These are phyloP conservation scores for Ambrosia trifida DNA, from an alignment of 129 eudicot genomes.

Conservation along the genomic window DNA sequence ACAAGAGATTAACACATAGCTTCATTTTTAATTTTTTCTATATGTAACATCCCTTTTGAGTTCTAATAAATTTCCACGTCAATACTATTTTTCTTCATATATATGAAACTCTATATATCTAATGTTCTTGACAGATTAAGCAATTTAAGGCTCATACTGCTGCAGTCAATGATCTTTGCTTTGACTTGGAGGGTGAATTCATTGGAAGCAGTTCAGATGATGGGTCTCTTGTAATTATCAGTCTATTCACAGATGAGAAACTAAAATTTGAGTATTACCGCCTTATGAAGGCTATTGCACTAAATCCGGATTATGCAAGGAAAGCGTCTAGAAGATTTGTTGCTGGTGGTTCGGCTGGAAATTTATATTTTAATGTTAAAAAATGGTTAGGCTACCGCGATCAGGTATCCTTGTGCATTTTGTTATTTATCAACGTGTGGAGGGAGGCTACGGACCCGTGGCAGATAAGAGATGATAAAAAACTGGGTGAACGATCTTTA, in stretches of 20 bases:
- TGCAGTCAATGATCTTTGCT: constrained; percentile 89
- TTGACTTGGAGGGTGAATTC: constrained; percentile 87
- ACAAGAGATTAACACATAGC: constrained; percentile 10
- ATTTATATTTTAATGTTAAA: constrained; percentile 67
- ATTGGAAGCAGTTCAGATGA: constrained; percentile 98
- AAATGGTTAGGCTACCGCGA: constrained; percentile 95
- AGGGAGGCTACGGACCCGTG: too few species aligned
- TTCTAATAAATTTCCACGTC: constrained; percentile 7
- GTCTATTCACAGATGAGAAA: constrained; percentile 91
- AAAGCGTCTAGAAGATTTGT: constrained; percentile 85
- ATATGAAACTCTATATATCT: constrained; percentile 7
- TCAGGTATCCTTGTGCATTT: constrained; percentile 57
- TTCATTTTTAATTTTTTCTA: neutral
- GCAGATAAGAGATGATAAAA: too few species aligned
- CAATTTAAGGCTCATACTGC: constrained; percentile 83
- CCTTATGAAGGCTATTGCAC: constrained; percentile 93
- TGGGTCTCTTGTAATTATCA: constrained; percentile 84
- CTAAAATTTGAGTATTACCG: constrained; percentile 91
- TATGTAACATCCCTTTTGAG: neutral
- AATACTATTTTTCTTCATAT: neutral
- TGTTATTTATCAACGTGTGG: constrained; percentile 1
- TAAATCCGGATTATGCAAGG: constrained; percentile 88
- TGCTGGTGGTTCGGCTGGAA: constrained; percentile 97
- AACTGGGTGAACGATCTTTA: too few species aligned
- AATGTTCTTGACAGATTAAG: constrained; percentile 59